These are phyloP conservation scores for Ramularia endophylla DNA, from an alignment of 2,329 filamentous ascomycete genomes.

Conservation along the genomic window DNA sequence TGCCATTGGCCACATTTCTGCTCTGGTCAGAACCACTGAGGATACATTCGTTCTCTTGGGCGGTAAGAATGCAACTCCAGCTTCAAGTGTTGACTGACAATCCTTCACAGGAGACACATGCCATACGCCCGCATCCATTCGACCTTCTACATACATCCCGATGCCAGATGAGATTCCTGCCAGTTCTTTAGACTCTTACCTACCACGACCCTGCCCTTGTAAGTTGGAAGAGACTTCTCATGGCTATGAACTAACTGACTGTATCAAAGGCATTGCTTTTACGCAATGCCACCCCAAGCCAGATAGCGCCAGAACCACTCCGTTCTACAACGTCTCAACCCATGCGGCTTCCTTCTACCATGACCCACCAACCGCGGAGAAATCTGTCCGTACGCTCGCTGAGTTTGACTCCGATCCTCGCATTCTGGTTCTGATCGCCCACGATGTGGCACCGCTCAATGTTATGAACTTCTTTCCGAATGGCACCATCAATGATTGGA, in stretches of 20 bases:
- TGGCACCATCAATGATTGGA: slow-evolving; percentile 9
- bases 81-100: too few species aligned
- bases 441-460: slow-evolving; percentile 5
- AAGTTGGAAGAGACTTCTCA: too few species aligned
- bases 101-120: too few species aligned
- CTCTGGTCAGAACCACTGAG: slow-evolving; percentile 9
- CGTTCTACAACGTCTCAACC: slow-evolving; percentile 4
- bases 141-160: slow-evolving; percentile 4
- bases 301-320: neutral
- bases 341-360: slow-evolving; percentile 3
- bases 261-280: slow-evolving; percentile 3
- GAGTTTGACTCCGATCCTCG: slow-evolving; percentile 9
- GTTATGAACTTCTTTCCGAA: slow-evolving; percentile 6
- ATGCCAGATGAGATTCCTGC: slow-evolving; percentile 4
- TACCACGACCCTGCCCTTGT: slow-evolving; percentile 5
- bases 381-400: slow-evolving; percentile 5
- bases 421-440: slow-evolving; percentile 8
- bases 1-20: slow-evolving; percentile 8
- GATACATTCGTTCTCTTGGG: slow-evolving; percentile 11
- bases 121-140: slow-evolving; percentile 6
- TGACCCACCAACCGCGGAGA: slow-evolving; percentile 6
- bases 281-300: slow-evolving; percentile 6
- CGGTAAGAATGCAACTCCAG: too few species aligned
- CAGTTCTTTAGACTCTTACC: slow-evolving; percentile 1
- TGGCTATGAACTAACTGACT: too few species aligned